Conservation (phyloP, 1,284 basidiomycete species). For the Tetrapyrgos nigripes region DNA sequence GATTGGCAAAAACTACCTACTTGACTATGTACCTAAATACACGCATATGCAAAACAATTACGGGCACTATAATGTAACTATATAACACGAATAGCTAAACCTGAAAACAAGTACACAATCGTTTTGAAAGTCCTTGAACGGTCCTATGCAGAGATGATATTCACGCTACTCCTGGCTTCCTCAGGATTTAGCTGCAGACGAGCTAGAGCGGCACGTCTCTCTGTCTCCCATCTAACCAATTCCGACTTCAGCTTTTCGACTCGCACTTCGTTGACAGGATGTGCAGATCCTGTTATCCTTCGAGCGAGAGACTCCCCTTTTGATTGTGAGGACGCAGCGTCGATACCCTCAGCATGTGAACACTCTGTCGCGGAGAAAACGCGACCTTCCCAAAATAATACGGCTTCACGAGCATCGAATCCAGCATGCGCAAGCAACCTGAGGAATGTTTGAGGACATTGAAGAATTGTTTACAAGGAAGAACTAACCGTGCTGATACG, state of each 20-base stretch:
- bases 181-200: conserved; percentile 10
- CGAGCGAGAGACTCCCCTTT: conserved; percentile 27
- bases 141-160: conserved; percentile 17
- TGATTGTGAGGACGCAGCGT: conserved; percentile 29
- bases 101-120: background rate
- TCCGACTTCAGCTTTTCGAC: conserved; percentile 65
- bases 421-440: conserved; percentile 88
- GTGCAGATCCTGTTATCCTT: conserved; percentile 55
- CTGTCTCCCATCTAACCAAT: conserved; percentile 69
- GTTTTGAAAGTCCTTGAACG: background rate
- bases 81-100: background rate
- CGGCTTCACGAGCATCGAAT: conserved; percentile 79
- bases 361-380: conserved; percentile 20
- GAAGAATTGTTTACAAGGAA: too few relatives aligned
- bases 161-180: conserved; percentile 14
- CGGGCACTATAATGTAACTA: too few relatives aligned
- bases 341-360: conserved; percentile 21
- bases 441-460: conserved; percentile 7
- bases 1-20: too few relatives aligned
- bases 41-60: too few relatives aligned
- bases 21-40: too few relatives aligned
- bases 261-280: conserved; percentile 70
- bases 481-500: conserved; percentile 74
- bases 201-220: conserved; percentile 40
- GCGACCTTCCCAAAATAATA: conserved; percentile 75